Conservation (phyloP, 1,284 basidiomycete species). For the Rhodofomes roseus region DNA sequence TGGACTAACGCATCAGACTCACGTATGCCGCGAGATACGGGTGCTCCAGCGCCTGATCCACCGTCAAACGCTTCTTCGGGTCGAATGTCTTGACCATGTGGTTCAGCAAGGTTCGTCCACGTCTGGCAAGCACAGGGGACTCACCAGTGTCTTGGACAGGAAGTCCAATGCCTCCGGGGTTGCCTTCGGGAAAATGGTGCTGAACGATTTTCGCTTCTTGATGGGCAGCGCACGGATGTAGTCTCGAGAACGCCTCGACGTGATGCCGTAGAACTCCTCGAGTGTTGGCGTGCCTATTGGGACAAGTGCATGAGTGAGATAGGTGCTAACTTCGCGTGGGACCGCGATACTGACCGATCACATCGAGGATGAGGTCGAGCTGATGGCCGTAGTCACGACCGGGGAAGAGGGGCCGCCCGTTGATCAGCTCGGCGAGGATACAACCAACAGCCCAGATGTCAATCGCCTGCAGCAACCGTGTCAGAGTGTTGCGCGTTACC, state of each 20-base stretch:
- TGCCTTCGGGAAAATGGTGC: conserved; percentile 64
- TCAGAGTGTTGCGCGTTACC: conserved; percentile 7
- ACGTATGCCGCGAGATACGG: conserved; percentile 65
- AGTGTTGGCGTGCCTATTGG: conserved; percentile 69
- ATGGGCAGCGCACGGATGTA: conserved; percentile 81
- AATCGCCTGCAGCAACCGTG: conserved; percentile 48
- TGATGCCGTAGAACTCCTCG: conserved; percentile 88
- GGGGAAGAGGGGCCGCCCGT: conserved; percentile 79
- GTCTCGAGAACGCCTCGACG: conserved; percentile 77
- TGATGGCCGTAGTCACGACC: conserved; percentile 89
- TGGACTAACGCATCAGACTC: conserved; percentile 21
- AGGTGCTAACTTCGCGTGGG: not conserved
- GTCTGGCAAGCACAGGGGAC: conserved; percentile 22
- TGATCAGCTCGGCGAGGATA: conserved; percentile 85
- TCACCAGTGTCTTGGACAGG: conserved; percentile 74
- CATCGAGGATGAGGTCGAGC: conserved; percentile 80
- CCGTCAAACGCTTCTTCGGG: conserved; percentile 82
- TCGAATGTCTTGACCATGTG: conserved; percentile 62
- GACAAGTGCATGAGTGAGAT: not conserved
- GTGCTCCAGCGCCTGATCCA: conserved; percentile 83
- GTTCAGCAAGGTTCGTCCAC: not conserved
- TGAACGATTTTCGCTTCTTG: conserved; percentile 59
- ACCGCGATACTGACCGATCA: conserved; percentile 52
- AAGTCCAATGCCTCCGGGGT: conserved; percentile 81
- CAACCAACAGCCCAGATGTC: conserved; percentile 89